A percentile compares a stretch with the other conserved stretches of the same genome.
phyloP scores from a whole-genome alignment of 176 grass and related monocot species.

The Raddia distichophylla region DNA sequence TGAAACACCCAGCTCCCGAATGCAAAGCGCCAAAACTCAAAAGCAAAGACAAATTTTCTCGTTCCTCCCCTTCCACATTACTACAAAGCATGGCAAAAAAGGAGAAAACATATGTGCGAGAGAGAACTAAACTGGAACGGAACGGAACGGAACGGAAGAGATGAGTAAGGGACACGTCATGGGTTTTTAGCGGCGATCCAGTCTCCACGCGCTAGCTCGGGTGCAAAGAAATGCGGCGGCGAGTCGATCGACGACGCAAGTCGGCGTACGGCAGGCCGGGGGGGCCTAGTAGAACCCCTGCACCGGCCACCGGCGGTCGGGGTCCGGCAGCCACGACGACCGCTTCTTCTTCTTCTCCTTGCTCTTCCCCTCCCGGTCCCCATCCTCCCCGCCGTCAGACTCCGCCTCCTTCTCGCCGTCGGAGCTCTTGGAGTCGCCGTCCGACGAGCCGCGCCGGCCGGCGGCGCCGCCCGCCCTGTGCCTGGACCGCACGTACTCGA shows the following conservation, averaged over 20 bases:
- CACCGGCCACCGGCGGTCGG: slow-evolving; percentile 69
- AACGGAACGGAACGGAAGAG: not conserved
- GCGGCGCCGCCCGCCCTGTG: slow-evolving; percentile 9
- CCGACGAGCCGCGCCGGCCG: slow-evolving; percentile 30
- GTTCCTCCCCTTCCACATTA: not conserved
- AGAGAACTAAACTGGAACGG: not conserved
- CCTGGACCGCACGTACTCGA: slow-evolving; percentile 63
- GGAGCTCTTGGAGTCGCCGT: slow-evolving; percentile 52
- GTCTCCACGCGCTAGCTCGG: not conserved
- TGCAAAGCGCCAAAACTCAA: not conserved
- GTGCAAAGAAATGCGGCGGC: not conserved
- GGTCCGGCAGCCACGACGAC: slow-evolving; percentile 81
- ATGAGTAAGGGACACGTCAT: slow-evolving; percentile 8
- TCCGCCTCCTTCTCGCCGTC: slow-evolving; percentile 47
- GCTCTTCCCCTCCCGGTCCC: not conserved
- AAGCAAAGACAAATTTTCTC: slow-evolving; percentile 11
- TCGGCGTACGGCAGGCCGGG: no score
- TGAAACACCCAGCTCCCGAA: not conserved
- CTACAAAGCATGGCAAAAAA: not conserved
- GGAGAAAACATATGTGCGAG: not conserved
- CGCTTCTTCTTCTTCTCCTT: slow-evolving; percentile 54
- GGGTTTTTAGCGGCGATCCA: not conserved
- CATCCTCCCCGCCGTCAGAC: not conserved
- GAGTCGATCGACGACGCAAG: not conserved
- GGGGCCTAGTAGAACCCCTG: slow-evolving; percentile 60